A percentile compares a stretch with the other conserved stretches of the same genome.
Conservation (phyloP, 2,329 filamentous ascomycete species). For the Paecilomyces niveus region DNA sequence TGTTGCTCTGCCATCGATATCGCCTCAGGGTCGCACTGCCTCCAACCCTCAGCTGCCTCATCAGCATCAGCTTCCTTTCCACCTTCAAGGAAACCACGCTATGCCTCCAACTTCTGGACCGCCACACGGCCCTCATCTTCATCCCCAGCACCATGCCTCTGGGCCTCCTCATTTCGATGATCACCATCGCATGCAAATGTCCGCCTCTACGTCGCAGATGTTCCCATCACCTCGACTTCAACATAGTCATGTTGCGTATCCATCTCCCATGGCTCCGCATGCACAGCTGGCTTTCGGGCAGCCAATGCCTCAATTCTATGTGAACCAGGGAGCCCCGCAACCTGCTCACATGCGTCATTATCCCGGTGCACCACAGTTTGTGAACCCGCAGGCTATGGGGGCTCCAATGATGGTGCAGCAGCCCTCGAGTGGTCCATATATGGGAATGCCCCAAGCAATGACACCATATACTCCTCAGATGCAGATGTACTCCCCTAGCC, state of each 20-base stretch:
- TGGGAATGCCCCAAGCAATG: constrained; percentile 65
- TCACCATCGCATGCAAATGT: constrained; percentile 80
- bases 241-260: constrained; percentile 61
- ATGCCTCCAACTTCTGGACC: constrained; percentile 63
- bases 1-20: constrained; percentile 54
- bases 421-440: constrained; percentile 60
- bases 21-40: constrained; percentile 59
- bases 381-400: constrained; percentile 66
- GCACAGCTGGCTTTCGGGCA: constrained; percentile 66
- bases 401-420: constrained; percentile 78
- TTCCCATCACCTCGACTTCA: constrained; percentile 77
- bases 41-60: constrained; percentile 66
- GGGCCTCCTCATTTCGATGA: constrained; percentile 67
- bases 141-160: constrained; percentile 63
- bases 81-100: constrained; percentile 65
- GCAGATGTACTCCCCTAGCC: constrained; percentile 72
- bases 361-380: constrained; percentile 65
- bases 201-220: constrained; percentile 72
- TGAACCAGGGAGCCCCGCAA: constrained; percentile 62
- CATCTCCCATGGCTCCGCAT: constrained; percentile 60
- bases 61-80: constrained; percentile 75
- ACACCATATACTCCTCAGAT: constrained; percentile 63
- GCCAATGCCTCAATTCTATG: constrained; percentile 63
- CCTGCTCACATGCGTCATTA: constrained; percentile 66
- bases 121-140: constrained; percentile 70